Evolutionary conservation across 2,329 filamentous ascomycete species (phyloP), one percentile per base, ranked within the genome.

Genomic region (Hirsutella rhossiliensis): DNA sequence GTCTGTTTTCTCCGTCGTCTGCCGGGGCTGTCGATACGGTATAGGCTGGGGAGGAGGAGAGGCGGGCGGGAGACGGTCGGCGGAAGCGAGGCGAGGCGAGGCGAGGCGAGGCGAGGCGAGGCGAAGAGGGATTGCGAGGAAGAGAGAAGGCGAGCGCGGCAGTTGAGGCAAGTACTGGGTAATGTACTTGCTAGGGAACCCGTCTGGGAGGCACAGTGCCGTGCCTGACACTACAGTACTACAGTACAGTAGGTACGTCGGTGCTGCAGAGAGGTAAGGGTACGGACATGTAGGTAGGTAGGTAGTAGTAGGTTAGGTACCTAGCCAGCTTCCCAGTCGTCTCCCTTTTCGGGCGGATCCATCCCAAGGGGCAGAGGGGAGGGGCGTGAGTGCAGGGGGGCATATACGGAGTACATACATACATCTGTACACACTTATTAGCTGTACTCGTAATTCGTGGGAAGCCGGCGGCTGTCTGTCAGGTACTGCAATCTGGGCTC

Each of bases 1-100:
- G 42, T 28, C 37, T 38, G 32, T 37, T 37, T 38, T 4, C 18
- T 20, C 23, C 23, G 18, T 19, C 20, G 36, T n/a, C 27, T 18
- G 37, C 28, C 20, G 32, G 27, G n/a, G 27, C 11, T 28, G 18
- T 45, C 41, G 41, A n/a, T 38, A 18, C 37, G n/a, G 36, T 27
- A 38, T 38, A 38, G 18, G 11, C 18, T 20, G n/a, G 41, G 38
- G 17, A 6, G 19, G n/a, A n/a, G 6, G 32, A 34, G 12, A n/a
- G 32, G 13, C 34, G 19, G 18, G 27, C 30, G 20, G 28, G 23
- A 27, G 23, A 23, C 31, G 27, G 15, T 27, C 29, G 37, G 37
- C 27, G 15, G 37, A 37, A 41, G 43, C 43, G 43, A 44, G n/a
- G 32, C 27, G 40, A 40, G 29, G 30, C 41, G 37, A 43, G 27